These are phyloP conservation scores for Nitzschia inconspicua DNA, from an alignment of 108 stramenopile species.

Conservation along the genomic window DNA sequence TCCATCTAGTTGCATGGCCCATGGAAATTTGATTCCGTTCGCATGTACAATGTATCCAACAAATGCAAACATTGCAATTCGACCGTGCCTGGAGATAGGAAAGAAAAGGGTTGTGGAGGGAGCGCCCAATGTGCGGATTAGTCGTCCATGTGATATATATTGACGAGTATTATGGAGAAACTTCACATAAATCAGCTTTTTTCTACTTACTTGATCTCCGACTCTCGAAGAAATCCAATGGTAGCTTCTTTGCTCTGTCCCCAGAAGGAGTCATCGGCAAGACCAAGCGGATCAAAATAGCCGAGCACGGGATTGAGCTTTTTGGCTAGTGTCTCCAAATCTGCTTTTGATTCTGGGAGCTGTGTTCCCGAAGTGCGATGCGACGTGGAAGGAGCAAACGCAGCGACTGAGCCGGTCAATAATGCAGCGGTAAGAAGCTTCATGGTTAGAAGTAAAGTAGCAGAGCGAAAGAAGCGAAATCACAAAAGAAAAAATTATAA, in stretches of 20 bases:
- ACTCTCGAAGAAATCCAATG: slow-evolving; percentile 53
- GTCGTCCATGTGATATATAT: no score
- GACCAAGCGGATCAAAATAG: slow-evolving; percentile 56
- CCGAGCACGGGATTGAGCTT: slow-evolving; percentile 54
- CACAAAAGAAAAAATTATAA: no score
- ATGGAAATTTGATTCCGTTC: slow-evolving; percentile 56
- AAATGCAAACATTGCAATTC: slow-evolving; percentile 70
- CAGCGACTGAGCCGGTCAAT: slow-evolving; percentile 39
- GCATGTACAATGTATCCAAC: slow-evolving; percentile 67
- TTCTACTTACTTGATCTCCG: slow-evolving; percentile 45
- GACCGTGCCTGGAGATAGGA: slow-evolving; percentile 34
- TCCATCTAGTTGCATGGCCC: slow-evolving; percentile 61
- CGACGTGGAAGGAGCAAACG: slow-evolving; percentile 42
- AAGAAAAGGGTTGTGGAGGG: no score
- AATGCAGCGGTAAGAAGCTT: slow-evolving; percentile 39
- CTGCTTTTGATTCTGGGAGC: slow-evolving; percentile 27
- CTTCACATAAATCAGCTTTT: background rate
- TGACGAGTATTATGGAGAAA: background rate
- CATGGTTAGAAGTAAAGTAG: slow-evolving; percentile 40
- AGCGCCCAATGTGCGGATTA: no score
- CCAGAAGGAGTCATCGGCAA: slow-evolving; percentile 59
- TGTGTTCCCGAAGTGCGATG: slow-evolving; percentile 13
- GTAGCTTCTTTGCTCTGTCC: slow-evolving; percentile 50
- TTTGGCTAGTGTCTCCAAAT: slow-evolving; percentile 48
- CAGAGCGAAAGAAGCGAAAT: no score